Evolutionary conservation across 2,329 filamentous ascomycete genomes (phyloP).

Genomic region (Diatrype stigma): DNA sequence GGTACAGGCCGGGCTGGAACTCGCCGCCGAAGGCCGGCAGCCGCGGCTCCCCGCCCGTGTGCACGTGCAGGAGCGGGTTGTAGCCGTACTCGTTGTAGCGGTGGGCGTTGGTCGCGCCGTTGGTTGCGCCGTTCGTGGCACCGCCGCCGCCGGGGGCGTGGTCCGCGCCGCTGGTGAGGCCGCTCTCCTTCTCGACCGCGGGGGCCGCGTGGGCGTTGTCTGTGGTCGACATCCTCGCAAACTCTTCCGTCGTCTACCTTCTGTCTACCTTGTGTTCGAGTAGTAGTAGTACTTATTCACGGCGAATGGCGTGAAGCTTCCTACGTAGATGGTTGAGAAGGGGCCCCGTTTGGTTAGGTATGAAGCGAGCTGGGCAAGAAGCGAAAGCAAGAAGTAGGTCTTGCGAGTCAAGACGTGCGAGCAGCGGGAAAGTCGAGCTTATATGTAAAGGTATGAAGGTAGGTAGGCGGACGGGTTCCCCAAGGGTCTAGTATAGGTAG

Average conservation of each 20-base stretch:
- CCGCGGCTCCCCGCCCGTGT: constrained; percentile 30
- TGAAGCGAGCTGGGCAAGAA: not conserved
- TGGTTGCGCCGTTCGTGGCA: constrained; percentile 2
- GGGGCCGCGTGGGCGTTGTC: constrained; percentile 10
- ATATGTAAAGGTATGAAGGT: too few species aligned
- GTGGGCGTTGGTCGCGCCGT: constrained; percentile 13
- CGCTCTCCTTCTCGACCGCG: constrained; percentile 18
- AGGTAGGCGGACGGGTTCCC: not conserved
- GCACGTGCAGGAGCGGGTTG: constrained; percentile 36
- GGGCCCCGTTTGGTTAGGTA: too few species aligned
- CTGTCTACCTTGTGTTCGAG: not conserved
- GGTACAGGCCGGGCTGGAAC: constrained; percentile 67
- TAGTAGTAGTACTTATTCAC: not conserved
- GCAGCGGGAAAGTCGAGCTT: not conserved
- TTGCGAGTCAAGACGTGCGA: not conserved
- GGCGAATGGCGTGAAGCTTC: not conserved
- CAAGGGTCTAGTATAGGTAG: not conserved
- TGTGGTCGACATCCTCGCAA: constrained; percentile 14
- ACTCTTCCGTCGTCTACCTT: not conserved
- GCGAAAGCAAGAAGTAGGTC: not conserved
- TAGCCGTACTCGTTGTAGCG: constrained; percentile 32
- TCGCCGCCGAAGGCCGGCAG: constrained; percentile 66
- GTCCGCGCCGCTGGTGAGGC: constrained; percentile 11
- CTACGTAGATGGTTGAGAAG: too few species aligned
- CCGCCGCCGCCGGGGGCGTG: not conserved